Conservation (phyloP, 2,329 filamentous ascomycete species). For the Talaromyces pinophilus region DNA sequence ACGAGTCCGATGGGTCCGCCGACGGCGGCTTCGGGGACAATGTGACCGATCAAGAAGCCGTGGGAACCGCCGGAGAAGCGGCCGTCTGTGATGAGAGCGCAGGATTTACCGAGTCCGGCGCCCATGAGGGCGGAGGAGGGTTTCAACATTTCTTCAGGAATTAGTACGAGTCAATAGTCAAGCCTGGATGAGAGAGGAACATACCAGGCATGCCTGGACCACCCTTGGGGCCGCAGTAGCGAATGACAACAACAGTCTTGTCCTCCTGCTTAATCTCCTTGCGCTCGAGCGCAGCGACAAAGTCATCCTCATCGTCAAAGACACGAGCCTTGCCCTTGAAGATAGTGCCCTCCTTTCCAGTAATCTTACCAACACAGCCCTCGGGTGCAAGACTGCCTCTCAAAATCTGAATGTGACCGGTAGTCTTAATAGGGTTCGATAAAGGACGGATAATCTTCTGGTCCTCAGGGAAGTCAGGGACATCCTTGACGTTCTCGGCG, state of each 20-base stretch:
- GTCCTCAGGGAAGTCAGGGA: constrained; percentile 64
- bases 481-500: constrained; percentile 60
- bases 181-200: constrained; percentile 19
- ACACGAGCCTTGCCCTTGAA: constrained; percentile 71
- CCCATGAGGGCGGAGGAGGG: constrained; percentile 73
- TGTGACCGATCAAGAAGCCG: constrained; percentile 84
- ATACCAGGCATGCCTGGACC: constrained; percentile 66
- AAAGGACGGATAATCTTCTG: constrained; percentile 71
- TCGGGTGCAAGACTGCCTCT: constrained; percentile 69
- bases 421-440: constrained; percentile 67
- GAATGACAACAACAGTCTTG: constrained; percentile 74
- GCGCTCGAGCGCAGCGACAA: constrained; percentile 66
- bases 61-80: constrained; percentile 68
- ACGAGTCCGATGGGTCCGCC: constrained; percentile 83
- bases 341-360: constrained; percentile 68
- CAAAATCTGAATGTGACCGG: constrained; percentile 73
- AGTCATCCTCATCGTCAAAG: constrained; percentile 69
- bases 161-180: not conserved
- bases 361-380: constrained; percentile 73
- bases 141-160: constrained; percentile 64
- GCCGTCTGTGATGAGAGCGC: constrained; percentile 72
- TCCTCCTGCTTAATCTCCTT: constrained; percentile 73
- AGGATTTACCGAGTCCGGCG: constrained; percentile 67
- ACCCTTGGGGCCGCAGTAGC: constrained; percentile 72
- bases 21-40: constrained; percentile 82